phyloP scores from a whole-genome alignment of 2,329 filamentous ascomycete genomes.

The Thielaviopsis punctulata region DNA sequence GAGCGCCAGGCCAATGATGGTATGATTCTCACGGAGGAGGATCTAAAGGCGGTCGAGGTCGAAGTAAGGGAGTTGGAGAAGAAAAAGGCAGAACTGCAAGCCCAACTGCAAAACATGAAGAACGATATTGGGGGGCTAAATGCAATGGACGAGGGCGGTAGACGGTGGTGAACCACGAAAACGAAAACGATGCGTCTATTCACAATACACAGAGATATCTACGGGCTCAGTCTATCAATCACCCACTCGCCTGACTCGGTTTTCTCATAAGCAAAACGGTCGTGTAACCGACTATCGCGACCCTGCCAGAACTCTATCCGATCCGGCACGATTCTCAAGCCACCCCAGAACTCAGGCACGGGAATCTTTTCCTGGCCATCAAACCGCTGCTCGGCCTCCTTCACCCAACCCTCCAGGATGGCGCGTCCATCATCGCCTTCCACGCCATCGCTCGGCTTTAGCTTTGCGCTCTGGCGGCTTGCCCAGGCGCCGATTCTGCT shows the following conservation, averaged over 20 bases:
- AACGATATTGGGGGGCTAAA: constrained; percentile 37
- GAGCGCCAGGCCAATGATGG: constrained; percentile 24
- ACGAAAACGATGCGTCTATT: too few species aligned
- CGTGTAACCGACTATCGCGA: constrained; percentile 73
- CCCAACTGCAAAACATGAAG: constrained; percentile 34
- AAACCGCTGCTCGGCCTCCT: constrained; percentile 60
- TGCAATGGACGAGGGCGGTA: constrained; percentile 26
- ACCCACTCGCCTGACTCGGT: constrained; percentile 37
- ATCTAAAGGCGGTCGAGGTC: constrained; percentile 51
- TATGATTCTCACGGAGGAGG: constrained; percentile 45
- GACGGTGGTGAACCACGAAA: neutral
- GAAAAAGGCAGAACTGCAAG: constrained; percentile 39
- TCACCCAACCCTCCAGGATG: constrained; percentile 60
- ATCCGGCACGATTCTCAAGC: constrained; percentile 68
- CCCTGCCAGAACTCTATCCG: constrained; percentile 95
- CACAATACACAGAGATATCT: too few species aligned
- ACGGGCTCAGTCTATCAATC: constrained; percentile 60
- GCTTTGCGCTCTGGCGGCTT: constrained; percentile 66
- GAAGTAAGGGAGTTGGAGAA: constrained; percentile 39
- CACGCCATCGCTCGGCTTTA: constrained; percentile 28
- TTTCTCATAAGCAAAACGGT: constrained; percentile 63
- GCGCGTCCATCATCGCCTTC: constrained; percentile 48
- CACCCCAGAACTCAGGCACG: constrained; percentile 89
- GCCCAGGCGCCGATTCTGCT: constrained; percentile 86
- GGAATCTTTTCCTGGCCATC: constrained; percentile 63